Evolutionary conservation across 176 grass and related monocot genomes (phyloP).

Genomic region (Olyra latifolia): DNA sequence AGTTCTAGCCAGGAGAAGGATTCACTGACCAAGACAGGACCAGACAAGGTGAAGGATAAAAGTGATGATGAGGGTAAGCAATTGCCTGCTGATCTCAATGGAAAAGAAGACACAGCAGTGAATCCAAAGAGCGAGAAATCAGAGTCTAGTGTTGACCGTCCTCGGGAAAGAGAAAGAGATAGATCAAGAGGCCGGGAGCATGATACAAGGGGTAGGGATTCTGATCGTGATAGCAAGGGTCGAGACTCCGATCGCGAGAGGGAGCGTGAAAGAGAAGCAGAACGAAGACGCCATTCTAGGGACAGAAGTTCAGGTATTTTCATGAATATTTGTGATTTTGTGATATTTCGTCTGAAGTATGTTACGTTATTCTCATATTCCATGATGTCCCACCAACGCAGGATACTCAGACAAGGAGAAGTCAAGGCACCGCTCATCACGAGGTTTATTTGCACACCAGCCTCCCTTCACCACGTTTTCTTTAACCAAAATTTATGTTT

Average conservation of each 20-base stretch:
- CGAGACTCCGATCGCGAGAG: conserved; percentile 65
- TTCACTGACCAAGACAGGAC: conserved; percentile 51
- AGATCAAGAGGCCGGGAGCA: conserved; percentile 54
- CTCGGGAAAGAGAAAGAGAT: conserved; percentile 70
- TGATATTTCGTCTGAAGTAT: not conserved
- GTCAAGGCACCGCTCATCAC: conserved; percentile 60
- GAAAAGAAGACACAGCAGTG: conserved; percentile 47
- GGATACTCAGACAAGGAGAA: conserved; percentile 69
- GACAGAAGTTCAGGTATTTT: conserved; percentile 77
- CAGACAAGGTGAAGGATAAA: conserved; percentile 68
- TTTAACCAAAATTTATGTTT: not conserved
- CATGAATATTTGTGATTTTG: conserved; percentile 10
- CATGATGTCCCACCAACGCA: conserved; percentile 31
- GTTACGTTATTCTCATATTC: not conserved
- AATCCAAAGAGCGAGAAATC: conserved; percentile 63
- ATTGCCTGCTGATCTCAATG: conserved; percentile 47
- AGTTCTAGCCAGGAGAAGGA: conserved; percentile 56
- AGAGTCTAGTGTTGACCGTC: conserved; percentile 54
- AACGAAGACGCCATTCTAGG: conserved; percentile 53
- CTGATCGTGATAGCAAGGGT: conserved; percentile 63
- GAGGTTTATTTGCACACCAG: conserved; percentile 44
- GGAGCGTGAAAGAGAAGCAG: conserved; percentile 50
- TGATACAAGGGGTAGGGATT: conserved; percentile 49
- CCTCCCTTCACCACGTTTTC: not conserved
- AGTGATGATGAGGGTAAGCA: conserved; percentile 46